Evolutionary conservation across 176 grass and related monocot genomes (phyloP).

Genomic region (Avena atlantica): DNA sequence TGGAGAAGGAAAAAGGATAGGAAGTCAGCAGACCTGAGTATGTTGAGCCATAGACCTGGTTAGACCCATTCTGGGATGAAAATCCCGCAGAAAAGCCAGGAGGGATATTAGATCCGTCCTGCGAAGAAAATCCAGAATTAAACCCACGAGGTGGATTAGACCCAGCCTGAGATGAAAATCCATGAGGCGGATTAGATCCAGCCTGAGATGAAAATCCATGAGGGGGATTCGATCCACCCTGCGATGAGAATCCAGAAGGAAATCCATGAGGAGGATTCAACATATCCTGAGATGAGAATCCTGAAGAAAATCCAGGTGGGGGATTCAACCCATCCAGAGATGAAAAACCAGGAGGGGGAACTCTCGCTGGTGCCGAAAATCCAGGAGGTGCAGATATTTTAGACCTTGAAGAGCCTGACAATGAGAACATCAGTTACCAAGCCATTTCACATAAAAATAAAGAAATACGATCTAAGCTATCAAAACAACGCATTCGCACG

Average conservation of each 20-base stretch:
- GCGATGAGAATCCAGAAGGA: conserved; percentile 38
- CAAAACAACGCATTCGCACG: background rate
- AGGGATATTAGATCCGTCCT: conserved; percentile 58
- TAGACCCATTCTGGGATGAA: conserved; percentile 59
- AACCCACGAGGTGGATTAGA: conserved; percentile 40
- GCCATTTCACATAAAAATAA: conserved; percentile 18
- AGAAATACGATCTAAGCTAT: conserved; percentile 19
- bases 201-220: conserved; percentile 50
- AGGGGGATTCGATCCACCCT: conserved; percentile 39
- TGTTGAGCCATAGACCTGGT: conserved; percentile 51
- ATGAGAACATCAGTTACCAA: conserved; percentile 41
- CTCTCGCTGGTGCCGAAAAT: conserved; percentile 61
- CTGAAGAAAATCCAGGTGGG: conserved; percentile 55
- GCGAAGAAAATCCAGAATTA: conserved; percentile 52
- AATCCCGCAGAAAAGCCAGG: conserved; percentile 57
- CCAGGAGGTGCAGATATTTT: conserved; percentile 68
- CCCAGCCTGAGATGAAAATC: conserved; percentile 61
- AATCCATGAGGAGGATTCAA: conserved; percentile 48
- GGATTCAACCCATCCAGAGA: conserved; percentile 61
- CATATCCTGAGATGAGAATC: conserved; percentile 58
- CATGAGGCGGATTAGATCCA: conserved; percentile 53
- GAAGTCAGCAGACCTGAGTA: conserved; percentile 53
- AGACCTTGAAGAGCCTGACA: conserved; percentile 50
- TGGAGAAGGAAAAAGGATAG: conserved; percentile 8
- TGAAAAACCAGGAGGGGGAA: conserved; percentile 63